Percentiles rank a stretch among this genome's conserved stretches.
Evolutionary conservation across 345 rosid species (phyloP).

Genomic region (Sonneratia alba): DNA sequence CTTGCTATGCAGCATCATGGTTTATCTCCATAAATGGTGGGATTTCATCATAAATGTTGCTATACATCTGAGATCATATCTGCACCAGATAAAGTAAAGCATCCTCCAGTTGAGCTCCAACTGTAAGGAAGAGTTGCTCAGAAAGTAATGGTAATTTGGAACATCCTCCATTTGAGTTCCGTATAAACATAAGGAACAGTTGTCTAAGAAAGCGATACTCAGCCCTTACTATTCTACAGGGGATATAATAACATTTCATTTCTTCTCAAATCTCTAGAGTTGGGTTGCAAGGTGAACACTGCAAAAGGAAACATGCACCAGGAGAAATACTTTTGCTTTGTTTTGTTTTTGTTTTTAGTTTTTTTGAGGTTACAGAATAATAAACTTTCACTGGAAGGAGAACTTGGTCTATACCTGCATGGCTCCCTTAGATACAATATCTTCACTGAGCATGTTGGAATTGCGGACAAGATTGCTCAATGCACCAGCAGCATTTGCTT

Average conservation of each 20-base stretch:
- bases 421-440: conserved; percentile 83
- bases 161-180: not conserved
- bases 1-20: too few species aligned
- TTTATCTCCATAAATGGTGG: too few species aligned
- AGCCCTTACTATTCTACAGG: too few species aligned
- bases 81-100: not conserved
- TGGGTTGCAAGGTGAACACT: not conserved
- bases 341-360: too few species aligned
- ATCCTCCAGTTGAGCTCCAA: too few species aligned
- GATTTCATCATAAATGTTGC: too few species aligned
- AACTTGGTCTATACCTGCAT: conserved; percentile 49
- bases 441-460: conserved; percentile 81
- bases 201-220: not conserved
- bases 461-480: conserved; percentile 94
- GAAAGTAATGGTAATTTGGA: too few species aligned
- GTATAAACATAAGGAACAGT: not conserved
- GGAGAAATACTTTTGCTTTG: too few species aligned
- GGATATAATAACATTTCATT: not conserved
- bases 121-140: too few species aligned
- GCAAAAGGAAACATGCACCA: not conserved
- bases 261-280: not conserved
- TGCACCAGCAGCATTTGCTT: conserved; percentile 97
- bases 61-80: not conserved
- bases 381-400: too few species aligned
- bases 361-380: too few species aligned